Evolutionary conservation across 306 rosid species (phyloP).

Genomic region (Luffa acutangula): DNA sequence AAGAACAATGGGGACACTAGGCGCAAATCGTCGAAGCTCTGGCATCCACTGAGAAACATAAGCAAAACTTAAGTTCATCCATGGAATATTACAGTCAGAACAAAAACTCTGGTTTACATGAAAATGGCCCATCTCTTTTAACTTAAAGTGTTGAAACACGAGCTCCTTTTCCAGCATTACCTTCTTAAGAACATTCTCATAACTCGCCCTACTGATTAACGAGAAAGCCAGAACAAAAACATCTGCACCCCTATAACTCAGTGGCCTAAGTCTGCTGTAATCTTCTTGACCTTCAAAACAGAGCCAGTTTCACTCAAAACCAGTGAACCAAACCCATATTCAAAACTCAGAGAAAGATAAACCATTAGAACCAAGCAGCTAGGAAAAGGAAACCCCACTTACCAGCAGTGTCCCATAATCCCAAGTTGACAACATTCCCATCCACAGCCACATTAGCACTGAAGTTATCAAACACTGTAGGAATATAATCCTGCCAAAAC

Average conservation of each 20-base stretch:
- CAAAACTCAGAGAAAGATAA: not conserved
- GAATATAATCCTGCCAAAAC: conserved; percentile 68
- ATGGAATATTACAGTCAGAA: not conserved
- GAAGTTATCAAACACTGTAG: conserved; percentile 92
- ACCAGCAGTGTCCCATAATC: conserved; percentile 99
- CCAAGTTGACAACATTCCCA: conserved; percentile 84
- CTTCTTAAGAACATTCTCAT: conserved; percentile 97
- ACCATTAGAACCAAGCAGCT: not conserved
- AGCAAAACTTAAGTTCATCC: conserved; percentile 6
- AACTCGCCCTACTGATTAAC: conserved; percentile 83
- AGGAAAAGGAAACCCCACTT: conserved; percentile 9
- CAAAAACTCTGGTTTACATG: conserved; percentile 4
- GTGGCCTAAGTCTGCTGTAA: conserved; percentile 94
- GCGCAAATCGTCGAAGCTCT: conserved; percentile 89
- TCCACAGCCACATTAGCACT: conserved; percentile 97
- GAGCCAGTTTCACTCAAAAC: conserved; percentile 2
- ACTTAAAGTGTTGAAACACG: not conserved
- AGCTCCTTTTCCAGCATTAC: conserved; percentile 12
- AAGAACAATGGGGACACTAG: conserved; percentile 88
- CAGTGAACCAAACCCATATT: conserved; percentile 2
- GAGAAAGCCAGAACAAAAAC: conserved; percentile 87
- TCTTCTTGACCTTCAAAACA: conserved; percentile 82
- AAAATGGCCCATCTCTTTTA: not conserved
- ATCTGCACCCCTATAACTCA: conserved; percentile 96
- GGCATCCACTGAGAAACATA: conserved; percentile 86